Conservation (phyloP, 495 filamentous ascomycete genomes). For the Penicillium atrosanguineum region DNA sequence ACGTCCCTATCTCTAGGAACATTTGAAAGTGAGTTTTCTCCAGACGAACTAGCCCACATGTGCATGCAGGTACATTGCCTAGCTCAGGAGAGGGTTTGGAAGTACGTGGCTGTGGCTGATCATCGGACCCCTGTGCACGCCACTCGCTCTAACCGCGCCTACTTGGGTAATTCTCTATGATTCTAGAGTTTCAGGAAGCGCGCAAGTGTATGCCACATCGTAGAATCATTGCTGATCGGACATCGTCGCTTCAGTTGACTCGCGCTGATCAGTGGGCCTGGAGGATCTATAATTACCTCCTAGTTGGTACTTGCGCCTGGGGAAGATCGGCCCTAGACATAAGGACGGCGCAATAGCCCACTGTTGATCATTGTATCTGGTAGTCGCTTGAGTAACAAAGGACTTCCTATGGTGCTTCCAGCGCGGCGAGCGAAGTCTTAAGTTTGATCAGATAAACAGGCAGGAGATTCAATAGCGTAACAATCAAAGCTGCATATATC, state of each 20-base stretch:
- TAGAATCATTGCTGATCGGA: too few relatives aligned
- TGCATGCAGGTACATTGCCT: background rate
- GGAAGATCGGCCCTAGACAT: background rate
- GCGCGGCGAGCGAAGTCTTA: background rate
- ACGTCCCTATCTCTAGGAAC: too few relatives aligned
- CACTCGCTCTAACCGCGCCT: background rate
- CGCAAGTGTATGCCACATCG: background rate
- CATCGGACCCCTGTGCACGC: background rate
- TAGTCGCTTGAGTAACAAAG: background rate
- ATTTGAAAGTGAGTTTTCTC: background rate
- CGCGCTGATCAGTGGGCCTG: background rate
- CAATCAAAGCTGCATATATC: constrained; percentile 1
- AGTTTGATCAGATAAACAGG: background rate
- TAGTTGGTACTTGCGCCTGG: background rate
- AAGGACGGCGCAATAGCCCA: background rate
- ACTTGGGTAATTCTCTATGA: background rate
- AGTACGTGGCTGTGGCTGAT: background rate
- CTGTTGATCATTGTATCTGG: background rate
- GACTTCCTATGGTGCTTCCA: background rate
- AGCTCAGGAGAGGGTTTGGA: background rate
- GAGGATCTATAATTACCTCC: background rate
- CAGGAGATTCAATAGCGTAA: constrained; percentile 11
- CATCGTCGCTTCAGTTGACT: background rate
- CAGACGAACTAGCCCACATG: background rate
- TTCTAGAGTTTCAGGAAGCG: background rate